Base-by-base conservation (phyloP, 1,284 basidiomycete genomes). In the Fomitopsis pinicola region DNA sequence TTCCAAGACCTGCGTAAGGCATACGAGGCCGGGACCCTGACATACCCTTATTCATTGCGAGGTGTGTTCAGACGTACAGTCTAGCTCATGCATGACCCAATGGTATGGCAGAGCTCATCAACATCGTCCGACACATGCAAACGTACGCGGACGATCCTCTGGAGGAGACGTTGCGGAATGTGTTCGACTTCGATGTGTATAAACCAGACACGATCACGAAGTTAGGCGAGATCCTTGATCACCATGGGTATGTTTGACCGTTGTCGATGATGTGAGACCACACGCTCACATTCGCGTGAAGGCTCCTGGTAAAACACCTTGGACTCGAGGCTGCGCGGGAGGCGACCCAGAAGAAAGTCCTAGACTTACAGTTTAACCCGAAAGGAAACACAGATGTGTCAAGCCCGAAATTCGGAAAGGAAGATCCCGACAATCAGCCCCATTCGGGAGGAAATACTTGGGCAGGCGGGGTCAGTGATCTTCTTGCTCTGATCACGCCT, bases 161-260 rank as follows among this genome's bases (percentile, higher is more conserved):
- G 7, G 85, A 82, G 40, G 76, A 78, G 40, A 80, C 81, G 4
- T 71, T 88, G 12, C 77, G 86, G 15, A 88, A 87, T 64, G 77
- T 87, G 8, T 88, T 88, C 65, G 86, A 88, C 68, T 88, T 87
- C 63, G 86, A 88, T 66, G 78, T 87, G 8, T 85, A 85, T 68
- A 83, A 81, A 65, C 82, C 82, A 0, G 85, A 87, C 62, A 85
- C 83, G 5, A 84, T 86, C 44, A 83, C 86, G 52, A 83, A 82
- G 66, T 73, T 88, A 17, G 78, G 76, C 1, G 77, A 82, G 28
- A 84, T 88, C 26, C 71, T 88, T 28, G 75, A 82, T 52, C 80
- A 80, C 60, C 84, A 87, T 66, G 86, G 85, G 85, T 86, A 38
- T 10, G 54, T 15, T 35, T 33, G n/a, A 19, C 48, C 30, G 30